Evolutionary conservation across 306 rosid species (phyloP).

Genomic region (Dryas alaskensis): DNA sequence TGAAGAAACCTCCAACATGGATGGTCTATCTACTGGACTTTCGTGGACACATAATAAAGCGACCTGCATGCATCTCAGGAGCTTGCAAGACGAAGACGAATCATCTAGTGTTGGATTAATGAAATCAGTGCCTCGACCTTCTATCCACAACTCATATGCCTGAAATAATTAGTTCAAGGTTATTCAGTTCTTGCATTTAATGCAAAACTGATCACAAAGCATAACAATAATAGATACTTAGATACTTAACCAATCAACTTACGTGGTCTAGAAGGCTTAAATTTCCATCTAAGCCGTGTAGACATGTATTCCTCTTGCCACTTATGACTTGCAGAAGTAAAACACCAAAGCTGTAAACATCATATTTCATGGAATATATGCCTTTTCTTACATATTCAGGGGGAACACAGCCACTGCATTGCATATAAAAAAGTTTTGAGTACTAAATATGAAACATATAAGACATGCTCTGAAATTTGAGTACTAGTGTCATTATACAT

Average conservation of each 20-base stretch:
- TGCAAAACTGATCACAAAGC: no score
- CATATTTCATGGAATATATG: slow-evolving; percentile 31
- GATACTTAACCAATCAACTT: background rate
- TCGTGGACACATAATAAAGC: slow-evolving; percentile 38
- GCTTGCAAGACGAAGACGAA: slow-evolving; percentile 24
- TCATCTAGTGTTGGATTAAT: slow-evolving; percentile 35
- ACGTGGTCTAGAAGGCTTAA: slow-evolving; percentile 31
- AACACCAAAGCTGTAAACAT: slow-evolving; percentile 42
- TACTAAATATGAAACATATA: background rate
- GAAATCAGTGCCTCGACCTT: slow-evolving; percentile 30
- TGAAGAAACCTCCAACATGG: slow-evolving; percentile 32
- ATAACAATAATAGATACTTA: no score
- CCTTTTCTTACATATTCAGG: slow-evolving; percentile 34
- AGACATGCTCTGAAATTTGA: no score
- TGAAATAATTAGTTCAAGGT: slow-evolving; percentile 7
- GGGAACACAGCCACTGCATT: slow-evolving; percentile 38
- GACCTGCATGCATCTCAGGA: slow-evolving; percentile 33
- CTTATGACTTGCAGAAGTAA: slow-evolving; percentile 42
- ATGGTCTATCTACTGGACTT: slow-evolving; percentile 35
- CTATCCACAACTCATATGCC: slow-evolving; percentile 44
- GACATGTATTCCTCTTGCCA: slow-evolving; percentile 20
- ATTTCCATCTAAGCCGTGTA: slow-evolving; percentile 16
- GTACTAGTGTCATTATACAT: background rate
- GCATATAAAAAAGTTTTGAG: background rate
- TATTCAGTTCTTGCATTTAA: no score